Base-by-base conservation (phyloP, 495 filamentous ascomycete species). In the Hamigera avellanea region DNA sequence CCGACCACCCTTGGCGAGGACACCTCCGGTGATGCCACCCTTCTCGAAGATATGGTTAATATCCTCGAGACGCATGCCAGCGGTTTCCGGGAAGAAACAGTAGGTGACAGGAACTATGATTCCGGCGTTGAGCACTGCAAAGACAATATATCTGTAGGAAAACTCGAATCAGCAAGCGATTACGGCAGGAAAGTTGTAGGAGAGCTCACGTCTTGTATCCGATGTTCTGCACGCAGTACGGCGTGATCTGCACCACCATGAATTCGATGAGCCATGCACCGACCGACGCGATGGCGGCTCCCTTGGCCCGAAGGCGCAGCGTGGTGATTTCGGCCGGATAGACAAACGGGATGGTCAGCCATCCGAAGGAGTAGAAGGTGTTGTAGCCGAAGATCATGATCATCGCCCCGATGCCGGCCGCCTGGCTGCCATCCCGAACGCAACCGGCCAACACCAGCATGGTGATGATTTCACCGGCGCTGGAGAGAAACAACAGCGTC, bases 321-420 rank as follows among this genome's bases (percentile, higher is more conserved):
- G 59, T 60, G 35, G 57, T 63, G 48, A 88, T 64, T 53, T 86
- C 77, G 7, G 80, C 65, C 8, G 80, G 78, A 48, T 87, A 86
- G 34, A 81, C 75, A 80, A 80, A 83, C 36, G 70, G 70, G 28
- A 43, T 39, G 6, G 41, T 28, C 2, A 39, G 38, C 46, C 36
- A 47, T 8, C 59, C 57, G 25, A 66, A 49, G 0, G 52, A 53
- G 14, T 66, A 53, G 42, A 61, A 63, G 14, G 65, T 45, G 33
- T 70, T 56, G 46, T 63, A 67, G 6, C 59, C 35, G 37, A 65
- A 64, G 19, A 66, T 44, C 25, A 54, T 56, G 4, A 52, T 54
- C 4, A 62, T 56, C 1, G 66, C 63, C 23, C 54, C 31, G 49
- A 60, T 25, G 41, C 66, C 26, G 40, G 52, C 40, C 43, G 41